Evolutionary conservation across 1,139 yeast species (phyloP), one percentile per base, ranked within the genome.

Genomic region (Nakaseomyces sp.): DNA sequence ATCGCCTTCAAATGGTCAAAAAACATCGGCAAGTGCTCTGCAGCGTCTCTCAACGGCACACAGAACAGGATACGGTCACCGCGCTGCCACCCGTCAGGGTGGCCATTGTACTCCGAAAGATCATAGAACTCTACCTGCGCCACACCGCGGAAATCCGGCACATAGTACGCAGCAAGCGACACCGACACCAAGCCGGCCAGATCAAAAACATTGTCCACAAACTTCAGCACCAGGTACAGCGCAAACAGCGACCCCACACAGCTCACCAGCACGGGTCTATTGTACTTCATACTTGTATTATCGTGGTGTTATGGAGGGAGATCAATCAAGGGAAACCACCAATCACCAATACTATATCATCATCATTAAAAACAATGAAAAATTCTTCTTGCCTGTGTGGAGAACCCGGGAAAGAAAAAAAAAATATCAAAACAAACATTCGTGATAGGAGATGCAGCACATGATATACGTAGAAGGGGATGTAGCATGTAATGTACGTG

Each of bases 21-120:
- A 58, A 80, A 77, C 76, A 79, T 74, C 28, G 80, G 79, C 56
- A 80, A 60, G 62, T 78, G 85, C 19, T 74, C 69, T n/a, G 79
- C 76, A 5, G 86, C 86, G 56, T 80, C 85, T 61, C 86, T 71
- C 45, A 80, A 61, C 6, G 87, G 87, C n/a, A 80, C 84, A 49
- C 79, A 72, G 50, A 77, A 76, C 38, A 80, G 63, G 16, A 80
- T 72, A 36, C 82, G 68, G 54, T 80, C 86, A 15, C 68, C 70
- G 40, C 67, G 65, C 49, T 72, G 74, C 79, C 80, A 74, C 15
- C 85, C 85, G 37, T 72, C 69, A 12, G 67, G 68, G 24, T 76
- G 63, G 15, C 80, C 79, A 43, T 66, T 69, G 47, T 72, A 72
- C 40, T 72, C 70, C 26, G 64, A 61, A 44, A 80, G 60, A 55